These are phyloP conservation scores for Pleurotus ostreatus DNA, from an alignment of 768 basidiomycete genomes.

Conservation along the genomic window DNA sequence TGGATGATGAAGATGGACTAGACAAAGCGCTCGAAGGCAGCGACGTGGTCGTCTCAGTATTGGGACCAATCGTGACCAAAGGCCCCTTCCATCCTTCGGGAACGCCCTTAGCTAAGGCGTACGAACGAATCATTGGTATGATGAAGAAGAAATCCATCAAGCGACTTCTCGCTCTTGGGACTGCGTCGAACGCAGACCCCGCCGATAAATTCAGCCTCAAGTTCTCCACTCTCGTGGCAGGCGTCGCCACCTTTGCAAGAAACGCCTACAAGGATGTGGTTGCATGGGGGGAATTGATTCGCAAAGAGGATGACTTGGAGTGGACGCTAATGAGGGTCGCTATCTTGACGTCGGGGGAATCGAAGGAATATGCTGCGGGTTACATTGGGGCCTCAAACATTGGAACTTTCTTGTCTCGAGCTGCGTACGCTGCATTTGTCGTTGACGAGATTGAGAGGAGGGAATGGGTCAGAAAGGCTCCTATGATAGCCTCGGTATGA, in stretches of 20 bases:
- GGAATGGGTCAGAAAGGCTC: constrained; percentile 57
- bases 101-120: constrained; percentile 62
- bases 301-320: constrained; percentile 45
- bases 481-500: constrained; percentile 27
- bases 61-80: constrained; percentile 44
- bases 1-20: constrained; percentile 48
- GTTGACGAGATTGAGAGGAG: constrained; percentile 51
- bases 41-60: constrained; percentile 61
- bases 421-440: constrained; percentile 58
- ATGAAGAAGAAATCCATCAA: constrained; percentile 51
- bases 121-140: constrained; percentile 46
- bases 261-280: constrained; percentile 69
- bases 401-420: constrained; percentile 45
- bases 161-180: constrained; percentile 65
- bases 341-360: constrained; percentile 45
- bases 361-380: constrained; percentile 48
- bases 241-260: constrained; percentile 38
- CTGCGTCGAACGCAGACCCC: constrained; percentile 59
- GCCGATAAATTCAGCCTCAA: constrained; percentile 50
- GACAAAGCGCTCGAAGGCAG: constrained; percentile 50
- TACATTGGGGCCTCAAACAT: constrained; percentile 65
- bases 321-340: constrained; percentile 76
- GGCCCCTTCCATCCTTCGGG: constrained; percentile 37
- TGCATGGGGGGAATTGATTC: constrained; percentile 54
- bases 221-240: constrained; percentile 40